Evolutionary conservation across 129 eudicot species (phyloP), one percentile per base, ranked within the genome.

Genomic region (Gnaphalium uliginosum): DNA sequence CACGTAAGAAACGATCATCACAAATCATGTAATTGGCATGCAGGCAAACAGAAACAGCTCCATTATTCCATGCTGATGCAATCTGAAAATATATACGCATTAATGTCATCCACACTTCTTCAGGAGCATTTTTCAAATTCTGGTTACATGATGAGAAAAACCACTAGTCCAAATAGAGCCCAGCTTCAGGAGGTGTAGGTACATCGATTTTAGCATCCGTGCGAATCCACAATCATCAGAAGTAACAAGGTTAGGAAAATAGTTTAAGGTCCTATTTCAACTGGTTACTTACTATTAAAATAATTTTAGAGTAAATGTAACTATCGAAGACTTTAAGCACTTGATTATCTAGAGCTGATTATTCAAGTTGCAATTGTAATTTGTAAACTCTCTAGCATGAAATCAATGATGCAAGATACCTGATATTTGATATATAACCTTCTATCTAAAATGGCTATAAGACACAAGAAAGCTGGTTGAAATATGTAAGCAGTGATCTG

Each of bases 171-270:
- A 94, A 71, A 73, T 87, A 89, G 33, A 94, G 81, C 14, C 98
- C 97, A 8, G 88, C 98, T 82, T 94, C 97, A 39, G 98, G 98
- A 56, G 98, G 96, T 46, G 91, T 90, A 17, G 97, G 98, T 78
- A 94, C 92, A 29, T 75, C 87, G 37, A 94, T 83, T 56, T 76
- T 81, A 15, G 82, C 78, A 69, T 89, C 85, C 92, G 13, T 53
- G 18, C 58, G 58, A 37, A 18, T 53, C 98, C 89, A 83, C 18
- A 17, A 41, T 29, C 76, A 60, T 81, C 6, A 53, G 58, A 53
- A 14, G 50, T 6, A 68, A 32, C 43, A 60, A 53, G 57, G 41
- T 78, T 58, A 61, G 21, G 8, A 27, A 46, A 77, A 50, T 26
- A 26, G 2, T 11, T 63, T 63, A 4, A 29, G 22, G 68, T 63